Evolutionary conservation across 768 basidiomycete species (phyloP).

Genomic region (Lactarius deliciosus): DNA sequence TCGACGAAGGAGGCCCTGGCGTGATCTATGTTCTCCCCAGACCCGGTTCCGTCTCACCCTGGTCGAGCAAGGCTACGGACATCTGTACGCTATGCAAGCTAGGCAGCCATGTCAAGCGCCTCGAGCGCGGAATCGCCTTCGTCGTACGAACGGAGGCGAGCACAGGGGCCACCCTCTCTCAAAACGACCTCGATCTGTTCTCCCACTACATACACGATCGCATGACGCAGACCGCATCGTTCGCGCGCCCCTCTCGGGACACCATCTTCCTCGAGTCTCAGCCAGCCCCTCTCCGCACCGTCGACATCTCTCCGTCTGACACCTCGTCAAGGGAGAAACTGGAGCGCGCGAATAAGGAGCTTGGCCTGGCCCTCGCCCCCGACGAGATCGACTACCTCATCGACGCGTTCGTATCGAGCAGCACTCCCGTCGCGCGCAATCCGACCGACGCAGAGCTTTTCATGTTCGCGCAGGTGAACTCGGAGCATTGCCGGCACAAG

Average conservation of each 20-base stretch:
- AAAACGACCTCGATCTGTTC: conserved; percentile 51
- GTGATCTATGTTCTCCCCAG: conserved; percentile 77
- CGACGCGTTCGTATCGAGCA: conserved; percentile 78
- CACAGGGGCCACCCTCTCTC: conserved; percentile 37
- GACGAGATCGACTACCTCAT: conserved; percentile 92
- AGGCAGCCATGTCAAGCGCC: conserved; percentile 62
- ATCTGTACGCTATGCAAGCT: conserved; percentile 88
- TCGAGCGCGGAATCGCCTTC: conserved; percentile 83
- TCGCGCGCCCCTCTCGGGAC: conserved; percentile 56
- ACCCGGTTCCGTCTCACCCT: conserved; percentile 91
- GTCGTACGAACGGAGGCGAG: conserved; percentile 51
- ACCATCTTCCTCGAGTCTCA: conserved; percentile 57
- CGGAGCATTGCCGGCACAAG: conserved; percentile 99
- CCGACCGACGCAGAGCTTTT: conserved; percentile 98
- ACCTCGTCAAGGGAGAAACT: conserved; percentile 61
- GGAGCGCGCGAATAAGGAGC: conserved; percentile 69
- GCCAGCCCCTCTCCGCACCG: conserved; percentile 67
- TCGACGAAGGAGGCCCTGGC: conserved; percentile 38
- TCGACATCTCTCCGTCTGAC: conserved; percentile 52
- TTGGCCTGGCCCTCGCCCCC: conserved; percentile 86
- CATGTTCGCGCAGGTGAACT: conserved; percentile 99
- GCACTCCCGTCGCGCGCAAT: conserved; percentile 66
- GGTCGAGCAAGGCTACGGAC: conserved; percentile 99
- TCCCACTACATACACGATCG: conserved; percentile 85
- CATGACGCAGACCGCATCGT: conserved; percentile 86